phyloP scores from a whole-genome alignment of 345 rosid genomes.

The Eutrema heterophyllum region DNA sequence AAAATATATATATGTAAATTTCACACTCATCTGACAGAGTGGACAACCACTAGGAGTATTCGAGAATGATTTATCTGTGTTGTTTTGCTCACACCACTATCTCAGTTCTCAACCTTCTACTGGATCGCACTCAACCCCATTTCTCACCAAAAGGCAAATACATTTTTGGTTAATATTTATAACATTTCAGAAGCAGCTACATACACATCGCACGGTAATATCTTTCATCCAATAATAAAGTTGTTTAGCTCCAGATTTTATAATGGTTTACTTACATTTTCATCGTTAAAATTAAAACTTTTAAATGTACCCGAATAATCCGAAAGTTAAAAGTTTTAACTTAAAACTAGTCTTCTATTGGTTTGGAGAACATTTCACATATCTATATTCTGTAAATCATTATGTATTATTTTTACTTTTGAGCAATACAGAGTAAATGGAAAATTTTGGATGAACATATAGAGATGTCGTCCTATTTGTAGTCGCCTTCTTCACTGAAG shows the following conservation, averaged over 20 bases:
- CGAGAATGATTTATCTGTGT: background rate
- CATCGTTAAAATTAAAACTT: no score
- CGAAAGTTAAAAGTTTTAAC: no score
- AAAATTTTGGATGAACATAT: no score
- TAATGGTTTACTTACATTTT: background rate
- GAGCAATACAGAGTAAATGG: no score
- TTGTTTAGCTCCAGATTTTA: background rate
- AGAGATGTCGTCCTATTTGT: background rate
- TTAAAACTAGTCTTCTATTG: background rate
- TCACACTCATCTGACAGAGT: background rate
- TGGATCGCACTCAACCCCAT: slow-evolving; percentile 14
- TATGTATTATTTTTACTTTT: no score
- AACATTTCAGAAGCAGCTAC: background rate
- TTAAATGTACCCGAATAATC: no score
- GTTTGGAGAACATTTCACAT: background rate
- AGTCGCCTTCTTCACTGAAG: background rate
- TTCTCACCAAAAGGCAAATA: background rate
- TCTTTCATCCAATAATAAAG: background rate
- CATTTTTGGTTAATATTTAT: background rate
- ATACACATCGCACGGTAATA: background rate
- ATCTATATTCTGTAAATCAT: background rate
- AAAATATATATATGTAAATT: background rate
- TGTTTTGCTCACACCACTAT: slow-evolving; percentile 1
- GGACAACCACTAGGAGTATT: slow-evolving; percentile 3
- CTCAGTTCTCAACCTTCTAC: background rate